Conservation (phyloP, 1,284 basidiomycete genomes). For the Pholiota adiposa region DNA sequence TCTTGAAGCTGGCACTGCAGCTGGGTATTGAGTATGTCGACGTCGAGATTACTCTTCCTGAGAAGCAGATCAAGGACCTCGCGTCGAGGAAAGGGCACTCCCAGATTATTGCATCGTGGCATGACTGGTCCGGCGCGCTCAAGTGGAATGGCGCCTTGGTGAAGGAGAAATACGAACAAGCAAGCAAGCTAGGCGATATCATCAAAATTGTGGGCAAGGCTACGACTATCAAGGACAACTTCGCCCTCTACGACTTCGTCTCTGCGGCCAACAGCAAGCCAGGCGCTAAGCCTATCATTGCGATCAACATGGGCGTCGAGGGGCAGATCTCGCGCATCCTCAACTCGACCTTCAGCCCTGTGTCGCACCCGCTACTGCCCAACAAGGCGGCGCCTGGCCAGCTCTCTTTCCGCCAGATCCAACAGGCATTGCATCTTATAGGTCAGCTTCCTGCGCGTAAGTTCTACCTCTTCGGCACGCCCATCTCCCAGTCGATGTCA, state of each 20-base stretch:
- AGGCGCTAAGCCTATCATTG: constrained; percentile 80
- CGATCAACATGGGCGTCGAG: constrained; percentile 90
- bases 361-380: constrained; percentile 88
- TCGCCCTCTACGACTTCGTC: constrained; percentile 79
- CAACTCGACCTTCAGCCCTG: constrained; percentile 86
- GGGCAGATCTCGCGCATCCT: constrained; percentile 93
- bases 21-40: constrained; percentile 94
- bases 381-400: constrained; percentile 91
- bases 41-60: constrained; percentile 83
- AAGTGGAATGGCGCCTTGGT: constrained; percentile 79
- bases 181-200: constrained; percentile 80
- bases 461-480: constrained; percentile 90
- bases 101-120: constrained; percentile 91
- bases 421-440: constrained; percentile 79
- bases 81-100: constrained; percentile 70
- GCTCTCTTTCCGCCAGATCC: constrained; percentile 86
- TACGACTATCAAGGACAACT: constrained; percentile 77
- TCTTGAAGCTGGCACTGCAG: constrained; percentile 82
- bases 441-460: constrained; percentile 75
- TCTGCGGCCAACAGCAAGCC: constrained; percentile 43
- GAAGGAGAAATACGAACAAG: constrained; percentile 71
- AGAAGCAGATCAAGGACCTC: constrained; percentile 66
- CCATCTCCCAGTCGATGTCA: constrained; percentile 90
- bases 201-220: constrained; percentile 94
- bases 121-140: constrained; percentile 89